Evolutionary conservation across 257 asterid species (phyloP).

Genomic region (Verbascum thapsus): DNA sequence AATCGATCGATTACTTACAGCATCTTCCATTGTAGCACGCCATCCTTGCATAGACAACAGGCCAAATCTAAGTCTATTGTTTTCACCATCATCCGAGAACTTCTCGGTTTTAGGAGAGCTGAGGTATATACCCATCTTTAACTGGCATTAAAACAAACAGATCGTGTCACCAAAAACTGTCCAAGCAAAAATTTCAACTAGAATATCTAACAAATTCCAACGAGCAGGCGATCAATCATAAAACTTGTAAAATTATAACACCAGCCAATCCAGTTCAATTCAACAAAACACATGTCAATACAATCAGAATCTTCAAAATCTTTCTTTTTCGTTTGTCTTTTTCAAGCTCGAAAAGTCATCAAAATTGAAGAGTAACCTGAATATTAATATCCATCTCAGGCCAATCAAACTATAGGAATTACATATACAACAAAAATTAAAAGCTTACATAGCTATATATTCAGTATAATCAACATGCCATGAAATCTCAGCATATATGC

Average conservation of each 20-base stretch:
- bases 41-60: constrained; percentile 97
- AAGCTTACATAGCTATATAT: not conserved
- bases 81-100: constrained; percentile 82
- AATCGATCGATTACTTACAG: constrained; percentile 58
- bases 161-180: constrained; percentile 8
- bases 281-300: constrained; percentile 7
- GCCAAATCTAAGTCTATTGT: constrained; percentile 68
- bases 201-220: not conserved
- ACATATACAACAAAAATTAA: not conserved
- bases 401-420: not conserved
- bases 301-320: not conserved
- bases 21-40: constrained; percentile 99
- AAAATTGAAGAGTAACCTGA: no score
- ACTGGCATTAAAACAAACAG: constrained; percentile 43
- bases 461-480: not conserved
- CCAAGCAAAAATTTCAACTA: constrained; percentile 20
- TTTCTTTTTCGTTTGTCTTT: no score
- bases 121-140: constrained; percentile 86
- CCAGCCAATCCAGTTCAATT: constrained; percentile 12
- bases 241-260: not conserved
- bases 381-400: no score
- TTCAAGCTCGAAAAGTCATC: no score
- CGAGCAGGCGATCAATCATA: not conserved
- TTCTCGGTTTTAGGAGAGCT: constrained; percentile 93
- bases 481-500: no score